Evolutionary conservation across 331 rosid species (phyloP).

Genomic region (Rhamnella rubrinervis): DNA sequence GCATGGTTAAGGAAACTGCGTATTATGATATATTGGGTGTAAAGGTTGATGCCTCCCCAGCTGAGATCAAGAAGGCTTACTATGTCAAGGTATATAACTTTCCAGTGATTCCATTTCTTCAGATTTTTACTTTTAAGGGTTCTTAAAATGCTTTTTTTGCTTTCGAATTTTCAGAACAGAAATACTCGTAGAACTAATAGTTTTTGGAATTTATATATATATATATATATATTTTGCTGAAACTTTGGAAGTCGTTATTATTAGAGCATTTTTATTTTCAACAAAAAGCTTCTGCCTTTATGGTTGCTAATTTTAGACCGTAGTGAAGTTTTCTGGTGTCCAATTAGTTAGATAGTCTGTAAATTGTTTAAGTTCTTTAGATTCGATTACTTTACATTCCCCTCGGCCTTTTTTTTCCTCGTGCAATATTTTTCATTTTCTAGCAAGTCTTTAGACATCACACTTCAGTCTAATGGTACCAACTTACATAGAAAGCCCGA

Average conservation of each 20-base stretch:
- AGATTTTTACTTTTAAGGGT: background rate
- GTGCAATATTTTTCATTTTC: background rate
- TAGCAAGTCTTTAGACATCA: background rate
- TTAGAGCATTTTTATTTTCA: too few relatives aligned
- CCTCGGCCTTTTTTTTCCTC: background rate
- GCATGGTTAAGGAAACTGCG: slow-evolving; percentile 75
- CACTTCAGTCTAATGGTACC: background rate
- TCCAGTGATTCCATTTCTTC: background rate
- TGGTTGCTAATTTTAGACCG: too few relatives aligned
- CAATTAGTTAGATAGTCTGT: background rate
- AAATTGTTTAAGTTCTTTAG: background rate
- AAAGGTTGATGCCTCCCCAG: slow-evolving; percentile 59
- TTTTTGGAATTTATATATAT: background rate
- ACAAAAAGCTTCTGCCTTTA: too few relatives aligned
- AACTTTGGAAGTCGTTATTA: too few relatives aligned
- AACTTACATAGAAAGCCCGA: background rate
- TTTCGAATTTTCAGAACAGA: background rate
- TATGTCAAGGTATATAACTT: slow-evolving; percentile 59
- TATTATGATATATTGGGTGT: slow-evolving; percentile 76
- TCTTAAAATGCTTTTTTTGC: background rate
- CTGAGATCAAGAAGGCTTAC: slow-evolving; percentile 88
- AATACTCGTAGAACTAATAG: background rate
- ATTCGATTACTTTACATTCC: background rate
- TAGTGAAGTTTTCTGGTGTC: background rate
- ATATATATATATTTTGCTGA: too few relatives aligned